phyloP scores from a whole-genome alignment of 1,284 basidiomycete species.

The Neotropicomus parvogracilis region DNA sequence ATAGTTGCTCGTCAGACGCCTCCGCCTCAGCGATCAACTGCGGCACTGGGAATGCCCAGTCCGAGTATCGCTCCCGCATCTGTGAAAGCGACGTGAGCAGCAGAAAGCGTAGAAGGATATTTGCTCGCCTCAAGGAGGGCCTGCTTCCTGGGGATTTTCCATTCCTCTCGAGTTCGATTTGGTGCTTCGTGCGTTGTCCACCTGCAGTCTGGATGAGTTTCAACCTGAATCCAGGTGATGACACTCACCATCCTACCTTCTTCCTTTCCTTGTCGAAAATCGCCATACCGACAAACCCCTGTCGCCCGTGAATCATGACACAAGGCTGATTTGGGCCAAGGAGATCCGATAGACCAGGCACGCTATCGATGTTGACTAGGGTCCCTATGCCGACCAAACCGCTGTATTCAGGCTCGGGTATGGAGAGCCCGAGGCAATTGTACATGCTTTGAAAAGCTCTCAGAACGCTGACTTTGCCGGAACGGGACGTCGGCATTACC shows the following conservation, averaged over 20 bases:
- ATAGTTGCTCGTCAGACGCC: constrained; percentile 13
- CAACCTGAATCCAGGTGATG: background rate
- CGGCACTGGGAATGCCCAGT: constrained; percentile 32
- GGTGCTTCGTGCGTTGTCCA: constrained; percentile 31
- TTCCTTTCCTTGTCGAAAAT: constrained; percentile 27
- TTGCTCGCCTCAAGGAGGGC: constrained; percentile 19
- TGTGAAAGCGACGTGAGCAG: constrained; percentile 5
- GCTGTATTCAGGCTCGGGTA: constrained; percentile 30
- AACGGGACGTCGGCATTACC: constrained; percentile 9
- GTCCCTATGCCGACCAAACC: constrained; percentile 29
- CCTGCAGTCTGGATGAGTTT: constrained; percentile 14
- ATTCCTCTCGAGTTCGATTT: constrained; percentile 29
- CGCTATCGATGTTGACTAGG: constrained; percentile 17
- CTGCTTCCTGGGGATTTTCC: constrained; percentile 27
- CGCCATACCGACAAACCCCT: constrained; percentile 30
- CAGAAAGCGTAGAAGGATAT: background rate
- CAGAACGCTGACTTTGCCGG: background rate
- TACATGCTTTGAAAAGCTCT: constrained; percentile 25
- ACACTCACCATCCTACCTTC: constrained; percentile 26
- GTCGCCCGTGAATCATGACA: constrained; percentile 31
- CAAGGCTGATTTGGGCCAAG: constrained; percentile 24
- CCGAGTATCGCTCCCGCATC: constrained; percentile 27
- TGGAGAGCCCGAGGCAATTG: constrained; percentile 15
- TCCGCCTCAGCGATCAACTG: constrained; percentile 26
- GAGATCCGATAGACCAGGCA: constrained; percentile 23